Evolutionary conservation across 371 early-diverging fungal genomes (phyloP).

Genomic region (Rhizopus sp.): DNA sequence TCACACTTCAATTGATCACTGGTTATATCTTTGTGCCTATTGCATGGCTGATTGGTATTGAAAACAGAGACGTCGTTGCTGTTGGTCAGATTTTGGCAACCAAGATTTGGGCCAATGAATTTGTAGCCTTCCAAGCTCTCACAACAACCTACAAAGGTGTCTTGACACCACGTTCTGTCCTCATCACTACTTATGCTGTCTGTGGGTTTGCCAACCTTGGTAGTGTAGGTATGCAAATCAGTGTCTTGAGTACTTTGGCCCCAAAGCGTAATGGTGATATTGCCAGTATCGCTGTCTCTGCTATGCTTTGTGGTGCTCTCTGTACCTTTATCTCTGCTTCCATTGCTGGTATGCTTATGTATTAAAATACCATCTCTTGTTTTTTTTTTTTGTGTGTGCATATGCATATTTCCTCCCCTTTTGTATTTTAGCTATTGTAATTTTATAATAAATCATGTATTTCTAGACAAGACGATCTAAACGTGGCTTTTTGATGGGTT

Average conservation of each 20-base stretch:
- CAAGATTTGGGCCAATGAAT: conserved; percentile 91
- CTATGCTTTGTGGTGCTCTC: conserved; percentile 81
- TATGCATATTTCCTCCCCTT: background rate
- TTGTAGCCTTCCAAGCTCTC: conserved; percentile 76
- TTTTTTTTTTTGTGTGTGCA: conserved; percentile 1
- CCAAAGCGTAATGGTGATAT: conserved; percentile 79
- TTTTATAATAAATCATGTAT: too few species aligned
- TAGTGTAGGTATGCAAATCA: conserved; percentile 88
- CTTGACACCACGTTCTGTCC: conserved; percentile 46
- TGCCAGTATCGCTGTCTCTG: conserved; percentile 75
- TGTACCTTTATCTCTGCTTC: conserved; percentile 85
- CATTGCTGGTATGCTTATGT: conserved; percentile 75
- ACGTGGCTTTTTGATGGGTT: too few species aligned
- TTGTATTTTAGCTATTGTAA: too few species aligned
- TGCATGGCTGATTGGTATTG: conserved; percentile 86
- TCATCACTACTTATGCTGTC: conserved; percentile 77
- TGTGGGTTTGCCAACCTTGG: conserved; percentile 91
- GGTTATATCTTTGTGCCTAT: conserved; percentile 80
- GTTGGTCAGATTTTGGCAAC: conserved; percentile 82
- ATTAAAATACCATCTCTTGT: conserved; percentile 33
- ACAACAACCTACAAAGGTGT: conserved; percentile 25
- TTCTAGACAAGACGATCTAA: too few species aligned
- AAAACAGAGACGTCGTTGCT: conserved; percentile 54
- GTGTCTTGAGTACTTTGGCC: conserved; percentile 78
- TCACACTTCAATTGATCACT: conserved; percentile 70